Conservation (phyloP, 495 filamentous ascomycete species). For the Talaromyces ruber region DNA sequence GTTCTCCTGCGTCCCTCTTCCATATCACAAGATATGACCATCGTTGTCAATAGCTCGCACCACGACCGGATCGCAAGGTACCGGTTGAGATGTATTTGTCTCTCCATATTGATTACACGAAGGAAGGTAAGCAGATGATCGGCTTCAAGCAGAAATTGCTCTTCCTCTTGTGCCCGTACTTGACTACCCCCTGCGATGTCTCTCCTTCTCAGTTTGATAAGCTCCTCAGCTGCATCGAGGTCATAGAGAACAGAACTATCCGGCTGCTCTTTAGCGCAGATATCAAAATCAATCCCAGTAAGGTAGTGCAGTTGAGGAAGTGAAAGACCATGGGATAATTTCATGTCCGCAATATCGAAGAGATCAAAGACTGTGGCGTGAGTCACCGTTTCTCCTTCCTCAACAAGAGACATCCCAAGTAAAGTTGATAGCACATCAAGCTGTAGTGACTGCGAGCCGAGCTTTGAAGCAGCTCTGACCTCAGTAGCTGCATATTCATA, state of each 20-base stretch:
- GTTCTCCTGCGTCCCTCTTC: constrained; percentile 55
- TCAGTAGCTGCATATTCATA: constrained; percentile 80
- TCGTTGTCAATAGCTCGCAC: constrained; percentile 71
- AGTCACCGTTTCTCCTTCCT: constrained; percentile 49
- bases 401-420: constrained; percentile 59
- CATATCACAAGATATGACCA: constrained; percentile 68
- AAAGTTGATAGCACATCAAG: constrained; percentile 70
- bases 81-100: constrained; percentile 47
- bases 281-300: constrained; percentile 49
- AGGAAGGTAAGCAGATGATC: constrained; percentile 44
- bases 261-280: constrained; percentile 45
- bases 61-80: constrained; percentile 65
- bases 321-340: constrained; percentile 41
- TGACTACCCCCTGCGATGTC: constrained; percentile 43
- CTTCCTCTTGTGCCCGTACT: constrained; percentile 48
- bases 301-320: constrained; percentile 47
- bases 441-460: constrained; percentile 65
- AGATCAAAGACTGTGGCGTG: constrained; percentile 81
- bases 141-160: constrained; percentile 50
- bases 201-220: constrained; percentile 42
- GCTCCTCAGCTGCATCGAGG: constrained; percentile 49
- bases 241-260: constrained; percentile 47
- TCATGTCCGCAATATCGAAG: constrained; percentile 79
- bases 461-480: constrained; percentile 63
- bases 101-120: constrained; percentile 62